Percentiles rank a stretch among this genome's conserved stretches.
phyloP scores from a whole-genome alignment of 1,284 basidiomycete species.

The Ustilago cynodontis region DNA sequence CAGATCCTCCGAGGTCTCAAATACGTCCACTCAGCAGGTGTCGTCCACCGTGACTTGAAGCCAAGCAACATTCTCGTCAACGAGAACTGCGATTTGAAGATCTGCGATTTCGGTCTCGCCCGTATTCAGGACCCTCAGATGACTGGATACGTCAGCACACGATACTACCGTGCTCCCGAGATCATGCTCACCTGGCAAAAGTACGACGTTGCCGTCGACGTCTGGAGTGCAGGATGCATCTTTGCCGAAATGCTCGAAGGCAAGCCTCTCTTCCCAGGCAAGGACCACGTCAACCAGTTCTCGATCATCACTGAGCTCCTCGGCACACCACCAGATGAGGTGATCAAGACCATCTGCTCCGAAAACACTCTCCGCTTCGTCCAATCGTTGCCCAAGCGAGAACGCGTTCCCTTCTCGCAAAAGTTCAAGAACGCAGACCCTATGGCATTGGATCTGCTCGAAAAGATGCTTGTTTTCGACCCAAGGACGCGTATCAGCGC shows the following conservation, averaged over 20 bases:
- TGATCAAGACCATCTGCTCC: conserved; percentile 97
- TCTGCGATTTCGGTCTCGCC: conserved; percentile 98
- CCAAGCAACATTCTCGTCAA: conserved; percentile 99
- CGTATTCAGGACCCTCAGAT: conserved; percentile 95
- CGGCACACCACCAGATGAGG: conserved; percentile 98
- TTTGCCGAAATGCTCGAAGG: conserved; percentile 99
- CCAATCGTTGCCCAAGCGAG: conserved; percentile 93
- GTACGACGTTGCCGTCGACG: conserved; percentile 97
- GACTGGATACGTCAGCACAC: conserved; percentile 99
- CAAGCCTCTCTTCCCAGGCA: conserved; percentile 97
- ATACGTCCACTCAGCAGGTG: conserved; percentile 99
- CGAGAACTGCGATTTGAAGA: conserved; percentile 99
- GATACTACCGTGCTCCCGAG: conserved; percentile 98
- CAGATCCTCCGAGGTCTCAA: conserved; percentile 98
- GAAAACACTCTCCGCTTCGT: conserved; percentile 99
- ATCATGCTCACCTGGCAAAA: conserved; percentile 99
- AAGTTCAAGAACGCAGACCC: conserved; percentile 92
- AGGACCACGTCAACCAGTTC: conserved; percentile 99
- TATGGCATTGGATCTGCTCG: conserved; percentile 93
- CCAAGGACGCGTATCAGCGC: conserved; percentile 96
- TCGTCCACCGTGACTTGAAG: conserved; percentile 96
- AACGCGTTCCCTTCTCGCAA: conserved; percentile 92
- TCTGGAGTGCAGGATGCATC: conserved; percentile 99
- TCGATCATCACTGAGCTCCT: conserved; percentile 99
- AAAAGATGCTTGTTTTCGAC: conserved; percentile 99